Base-by-base conservation (phyloP, 441 rosid genomes). In the Populus hybrid region DNA sequence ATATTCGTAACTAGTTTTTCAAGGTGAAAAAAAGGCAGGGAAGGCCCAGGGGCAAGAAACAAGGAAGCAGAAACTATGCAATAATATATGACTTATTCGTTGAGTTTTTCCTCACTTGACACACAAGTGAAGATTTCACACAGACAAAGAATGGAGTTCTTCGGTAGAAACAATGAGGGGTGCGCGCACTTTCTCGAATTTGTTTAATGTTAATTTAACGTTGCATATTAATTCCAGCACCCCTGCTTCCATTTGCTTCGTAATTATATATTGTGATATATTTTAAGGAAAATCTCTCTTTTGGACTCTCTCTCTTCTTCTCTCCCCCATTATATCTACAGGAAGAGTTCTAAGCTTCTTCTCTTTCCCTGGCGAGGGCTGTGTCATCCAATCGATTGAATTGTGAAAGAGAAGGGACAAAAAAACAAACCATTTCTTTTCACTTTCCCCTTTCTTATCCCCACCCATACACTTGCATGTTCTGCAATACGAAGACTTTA, bases 381-480 rank as follows among this genome's bases (percentile, higher is more conserved):
- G 61, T 78, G 69, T 74, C 63, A 64, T 83, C 84, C 84, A 66
- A 70, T 71, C 79, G 81, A 84, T 74, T 73, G 80, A 50, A 72
- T 72, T 73, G 69, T 77, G 81, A 68, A 81, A 70, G 69, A 32
- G 72, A 75, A 74, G 83, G 59, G 86, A 87, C 82, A 85, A 36
- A 73, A 77, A 80, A 59, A 72, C 73, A 77, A 77, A 78, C 86
- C 90, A 77, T 83, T 83, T 84, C 91, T 79, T 82, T 83, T 78
- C 80, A 79, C 83, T 80, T 75, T 78, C 77, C 76, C 67, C 71
- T 72, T 64, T 73, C 80, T 81, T 80, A 77, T 72, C 36, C 76
- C 79, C 73, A 61, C 83, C 86, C 92, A 86, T 83, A 84, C 89
- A 87, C 75, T 74, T 79, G 88, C 96, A 90, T 86, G 92, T 86